These are phyloP conservation scores for Fonsecaea nubica DNA, from an alignment of 2,329 filamentous ascomycete species.

Conservation along the genomic window DNA sequence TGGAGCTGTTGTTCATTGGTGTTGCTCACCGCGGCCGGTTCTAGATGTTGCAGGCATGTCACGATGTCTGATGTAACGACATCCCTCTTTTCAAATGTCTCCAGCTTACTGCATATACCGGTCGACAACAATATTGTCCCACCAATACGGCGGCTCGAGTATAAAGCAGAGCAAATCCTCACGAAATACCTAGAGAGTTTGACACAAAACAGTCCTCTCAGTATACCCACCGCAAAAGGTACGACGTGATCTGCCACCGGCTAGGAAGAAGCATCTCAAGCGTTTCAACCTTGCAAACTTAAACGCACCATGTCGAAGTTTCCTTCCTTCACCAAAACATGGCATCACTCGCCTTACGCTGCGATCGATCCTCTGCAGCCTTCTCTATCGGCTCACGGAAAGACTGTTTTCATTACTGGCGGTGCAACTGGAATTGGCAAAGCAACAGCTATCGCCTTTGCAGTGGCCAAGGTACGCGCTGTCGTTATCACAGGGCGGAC, in stretches of 20 bases:
- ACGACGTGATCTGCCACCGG: neutral
- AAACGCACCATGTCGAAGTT: constrained; percentile 10
- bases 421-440: constrained; percentile 18
- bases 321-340: constrained; percentile 21
- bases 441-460: constrained; percentile 23
- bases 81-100: neutral
- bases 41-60: neutral
- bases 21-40: neutral
- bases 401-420: constrained; percentile 18
- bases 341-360: constrained; percentile 12
- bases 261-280: too few species aligned
- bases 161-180: neutral
- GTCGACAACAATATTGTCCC: neutral
- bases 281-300: neutral
- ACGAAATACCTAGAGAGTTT: neutral
- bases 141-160: neutral
- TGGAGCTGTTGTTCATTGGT: neutral
- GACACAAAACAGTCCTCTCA: neutral
- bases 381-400: constrained; percentile 15
- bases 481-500: constrained; percentile 21
- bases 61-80: neutral
- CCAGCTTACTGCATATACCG: neutral
- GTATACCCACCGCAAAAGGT: neutral
- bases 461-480: neutral
- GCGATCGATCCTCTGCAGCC: neutral